These are phyloP conservation scores for Quercus lobata DNA, from an alignment of 331 rosid species.

Conservation along the genomic window DNA sequence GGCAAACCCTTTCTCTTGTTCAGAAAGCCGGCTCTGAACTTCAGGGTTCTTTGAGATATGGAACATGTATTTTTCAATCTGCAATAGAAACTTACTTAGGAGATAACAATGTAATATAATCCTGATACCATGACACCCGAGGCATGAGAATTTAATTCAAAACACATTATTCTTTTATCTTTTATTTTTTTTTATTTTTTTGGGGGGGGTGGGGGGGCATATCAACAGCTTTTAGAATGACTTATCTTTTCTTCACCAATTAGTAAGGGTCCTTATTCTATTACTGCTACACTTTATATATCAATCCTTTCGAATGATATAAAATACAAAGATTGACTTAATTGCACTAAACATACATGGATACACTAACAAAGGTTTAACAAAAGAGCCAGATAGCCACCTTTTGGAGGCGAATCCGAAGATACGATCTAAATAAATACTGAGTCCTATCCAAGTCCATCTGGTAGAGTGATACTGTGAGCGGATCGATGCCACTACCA, in stretches of 20 bases:
- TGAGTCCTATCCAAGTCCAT: conserved; percentile 84
- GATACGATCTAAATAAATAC: conserved; percentile 79
- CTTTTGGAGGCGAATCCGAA: conserved; percentile 83
- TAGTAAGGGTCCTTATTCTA: background rate
- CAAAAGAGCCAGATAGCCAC: conserved; percentile 22
- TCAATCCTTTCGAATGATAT: background rate
- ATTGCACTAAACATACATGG: background rate
- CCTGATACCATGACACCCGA: background rate
- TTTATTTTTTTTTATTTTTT: background rate
- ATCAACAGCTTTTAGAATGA: background rate
- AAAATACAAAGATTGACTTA: background rate
- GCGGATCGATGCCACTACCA: conserved; percentile 52
- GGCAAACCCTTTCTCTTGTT: conserved; percentile 63
- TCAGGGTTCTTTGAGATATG: conserved; percentile 61
- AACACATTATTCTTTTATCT: background rate
- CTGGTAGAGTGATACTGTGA: conserved; percentile 79
- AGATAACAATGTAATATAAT: conserved; percentile 7
- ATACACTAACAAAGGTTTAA: background rate
- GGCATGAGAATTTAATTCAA: background rate
- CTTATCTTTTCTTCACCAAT: background rate
- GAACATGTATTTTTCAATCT: conserved; percentile 79
- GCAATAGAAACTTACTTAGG: conserved; percentile 17
- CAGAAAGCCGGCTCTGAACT: conserved; percentile 61
- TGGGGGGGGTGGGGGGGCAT: background rate
- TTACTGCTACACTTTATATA: background rate